These are phyloP conservation scores for Blastocystis sp. DNA, from an alignment of 352 stramenopile genomes.

Conservation along the genomic window DNA sequence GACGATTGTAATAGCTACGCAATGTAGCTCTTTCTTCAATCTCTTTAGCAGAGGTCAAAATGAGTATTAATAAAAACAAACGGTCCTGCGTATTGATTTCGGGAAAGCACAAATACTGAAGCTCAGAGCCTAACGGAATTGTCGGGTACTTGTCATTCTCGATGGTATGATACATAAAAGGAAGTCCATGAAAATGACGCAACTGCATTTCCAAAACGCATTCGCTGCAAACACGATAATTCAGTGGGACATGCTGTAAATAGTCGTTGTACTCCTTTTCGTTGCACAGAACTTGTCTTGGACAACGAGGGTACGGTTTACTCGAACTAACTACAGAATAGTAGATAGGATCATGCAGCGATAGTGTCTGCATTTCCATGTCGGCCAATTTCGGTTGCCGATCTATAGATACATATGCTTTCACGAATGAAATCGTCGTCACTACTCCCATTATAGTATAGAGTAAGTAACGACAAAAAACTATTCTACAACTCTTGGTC, in stretches of 20 bases:
- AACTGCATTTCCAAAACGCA: neutral
- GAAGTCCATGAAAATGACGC: neutral
- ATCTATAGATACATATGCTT: too few relatives aligned
- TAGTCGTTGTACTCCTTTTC: neutral
- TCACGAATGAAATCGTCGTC: too few relatives aligned
- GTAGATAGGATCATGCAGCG: too few relatives aligned
- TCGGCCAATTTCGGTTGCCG: too few relatives aligned
- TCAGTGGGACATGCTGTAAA: neutral
- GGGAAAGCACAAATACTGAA: neutral
- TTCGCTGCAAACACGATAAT: neutral
- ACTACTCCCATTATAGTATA: too few relatives aligned
- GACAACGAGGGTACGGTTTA: too few relatives aligned
- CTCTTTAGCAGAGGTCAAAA: neutral
- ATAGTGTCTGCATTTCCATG: too few relatives aligned
- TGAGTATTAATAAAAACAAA: neutral
- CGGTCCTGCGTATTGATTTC: neutral
- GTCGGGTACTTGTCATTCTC: neutral
- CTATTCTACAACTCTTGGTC: too few relatives aligned
- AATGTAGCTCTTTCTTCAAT: neutral
- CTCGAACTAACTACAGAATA: too few relatives aligned
- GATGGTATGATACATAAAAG: neutral
- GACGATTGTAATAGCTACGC: neutral
- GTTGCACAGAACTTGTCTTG: too few relatives aligned
- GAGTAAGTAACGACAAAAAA: too few relatives aligned
- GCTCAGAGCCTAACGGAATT: constrained; percentile 1